Evolutionary conservation across 2,329 filamentous ascomycete species (phyloP).

Genomic region (Cercospora sp.): DNA sequence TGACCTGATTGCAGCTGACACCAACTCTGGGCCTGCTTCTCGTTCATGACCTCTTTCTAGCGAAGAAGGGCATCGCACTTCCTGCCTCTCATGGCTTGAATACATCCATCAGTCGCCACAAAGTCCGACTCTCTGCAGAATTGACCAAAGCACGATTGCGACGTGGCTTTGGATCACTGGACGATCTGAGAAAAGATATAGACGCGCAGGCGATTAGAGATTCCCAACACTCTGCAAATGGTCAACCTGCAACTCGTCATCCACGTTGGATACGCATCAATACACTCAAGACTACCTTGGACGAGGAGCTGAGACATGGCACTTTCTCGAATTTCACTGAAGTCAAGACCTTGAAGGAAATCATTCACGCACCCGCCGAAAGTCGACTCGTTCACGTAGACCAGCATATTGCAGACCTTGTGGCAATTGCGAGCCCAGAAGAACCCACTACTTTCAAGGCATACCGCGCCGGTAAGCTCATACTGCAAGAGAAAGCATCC

Average conservation of each 20-base stretch:
- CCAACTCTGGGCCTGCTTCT: slow-evolving; percentile 78
- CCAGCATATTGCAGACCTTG: slow-evolving; percentile 74
- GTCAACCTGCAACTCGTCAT: slow-evolving; percentile 51
- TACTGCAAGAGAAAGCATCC: slow-evolving; percentile 93
- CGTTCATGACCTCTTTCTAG: slow-evolving; percentile 79
- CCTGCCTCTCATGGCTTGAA: slow-evolving; percentile 77
- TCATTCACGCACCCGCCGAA: slow-evolving; percentile 35
- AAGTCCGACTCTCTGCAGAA: slow-evolving; percentile 75
- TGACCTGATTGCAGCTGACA: slow-evolving; percentile 60
- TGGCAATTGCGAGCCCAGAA: slow-evolving; percentile 69
- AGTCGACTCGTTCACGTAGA: slow-evolving; percentile 68
- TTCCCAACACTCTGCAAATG: slow-evolving; percentile 34
- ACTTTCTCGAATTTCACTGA: slow-evolving; percentile 68
- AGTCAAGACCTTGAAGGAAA: slow-evolving; percentile 59
- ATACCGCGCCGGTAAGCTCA: slow-evolving; percentile 75
- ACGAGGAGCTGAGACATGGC: slow-evolving; percentile 64
- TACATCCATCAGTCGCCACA: slow-evolving; percentile 74
- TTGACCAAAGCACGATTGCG: slow-evolving; percentile 76
- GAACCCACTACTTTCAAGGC: slow-evolving; percentile 73
- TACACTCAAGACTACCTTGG: slow-evolving; percentile 68
- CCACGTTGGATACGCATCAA: slow-evolving; percentile 95
- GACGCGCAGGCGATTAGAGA: slow-evolving; percentile 43
- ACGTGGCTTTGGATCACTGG: slow-evolving; percentile 66
- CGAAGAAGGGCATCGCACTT: slow-evolving; percentile 79
- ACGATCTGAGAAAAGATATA: slow-evolving; percentile 63